Conservation (phyloP, 2,329 filamentous ascomycete genomes). For the Bipolaris bicolor region DNA sequence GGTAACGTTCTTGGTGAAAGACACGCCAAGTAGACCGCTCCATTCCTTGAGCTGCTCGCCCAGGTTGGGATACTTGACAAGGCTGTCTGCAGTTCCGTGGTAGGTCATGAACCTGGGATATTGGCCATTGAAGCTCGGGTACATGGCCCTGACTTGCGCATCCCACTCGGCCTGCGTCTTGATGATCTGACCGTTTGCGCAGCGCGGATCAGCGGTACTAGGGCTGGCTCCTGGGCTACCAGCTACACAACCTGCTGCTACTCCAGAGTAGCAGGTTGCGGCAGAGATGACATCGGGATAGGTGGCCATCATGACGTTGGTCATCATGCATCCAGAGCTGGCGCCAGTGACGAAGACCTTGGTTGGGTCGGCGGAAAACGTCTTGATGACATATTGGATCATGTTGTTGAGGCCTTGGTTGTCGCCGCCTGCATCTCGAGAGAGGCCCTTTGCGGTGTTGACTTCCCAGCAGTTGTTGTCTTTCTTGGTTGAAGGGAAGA, state of each 20-base stretch:
- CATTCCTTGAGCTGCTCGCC: slow-evolving; percentile 40
- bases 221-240: slow-evolving; percentile 52
- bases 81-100: slow-evolving; percentile 46
- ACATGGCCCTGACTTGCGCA: slow-evolving; percentile 41
- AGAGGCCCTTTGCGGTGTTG: slow-evolving; percentile 59
- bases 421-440: slow-evolving; percentile 63
- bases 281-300: slow-evolving; percentile 40
- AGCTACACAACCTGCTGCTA: slow-evolving; percentile 38
- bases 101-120: slow-evolving; percentile 47
- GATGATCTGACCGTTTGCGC: slow-evolving; percentile 27
- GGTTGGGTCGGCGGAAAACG: slow-evolving; percentile 59
- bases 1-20: slow-evolving; percentile 20
- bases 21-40: slow-evolving; percentile 31
- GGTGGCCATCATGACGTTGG: slow-evolving; percentile 38
- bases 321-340: slow-evolving; percentile 42
- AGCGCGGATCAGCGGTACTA: slow-evolving; percentile 24
- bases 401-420: slow-evolving; percentile 63
- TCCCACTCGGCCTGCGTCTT: slow-evolving; percentile 40
- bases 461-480: slow-evolving; percentile 65
- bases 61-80: slow-evolving; percentile 37
- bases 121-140: slow-evolving; percentile 45
- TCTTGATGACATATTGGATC: slow-evolving; percentile 60
- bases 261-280: slow-evolving; percentile 35
- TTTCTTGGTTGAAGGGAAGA: slow-evolving; percentile 62
- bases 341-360: slow-evolving; percentile 51